phyloP scores from a whole-genome alignment of 2,329 filamentous ascomycete species.

The Neofusicoccum parvum region DNA sequence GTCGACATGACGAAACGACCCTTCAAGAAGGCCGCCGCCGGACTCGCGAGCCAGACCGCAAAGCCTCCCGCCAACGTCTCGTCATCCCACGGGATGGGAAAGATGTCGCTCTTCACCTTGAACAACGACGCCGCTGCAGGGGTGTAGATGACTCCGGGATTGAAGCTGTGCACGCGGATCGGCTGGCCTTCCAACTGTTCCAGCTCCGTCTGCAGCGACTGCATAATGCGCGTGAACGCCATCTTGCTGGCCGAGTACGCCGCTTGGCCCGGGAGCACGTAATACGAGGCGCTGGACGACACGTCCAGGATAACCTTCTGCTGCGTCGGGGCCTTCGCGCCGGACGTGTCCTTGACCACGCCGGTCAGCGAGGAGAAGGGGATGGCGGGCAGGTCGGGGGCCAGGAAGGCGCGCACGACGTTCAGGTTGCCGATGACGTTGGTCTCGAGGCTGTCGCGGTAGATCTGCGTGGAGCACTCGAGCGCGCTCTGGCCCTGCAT shows the following conservation, averaged over 20 bases:
- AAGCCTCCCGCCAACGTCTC: neutral
- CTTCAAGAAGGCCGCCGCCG: neutral
- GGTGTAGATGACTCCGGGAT: neutral
- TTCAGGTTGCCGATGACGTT: slow-evolving; percentile 24
- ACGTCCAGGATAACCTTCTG: slow-evolving; percentile 12
- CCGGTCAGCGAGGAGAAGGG: neutral
- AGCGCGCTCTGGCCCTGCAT: neutral
- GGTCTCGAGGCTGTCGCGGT: slow-evolving; percentile 17
- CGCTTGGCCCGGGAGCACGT: slow-evolving; percentile 2
- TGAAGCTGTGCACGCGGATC: neutral
- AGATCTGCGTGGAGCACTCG: neutral
- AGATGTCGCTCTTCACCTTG: neutral
- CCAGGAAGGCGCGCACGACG: slow-evolving; percentile 24
- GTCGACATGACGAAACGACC: neutral
- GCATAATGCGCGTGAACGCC: slow-evolving; percentile 3
- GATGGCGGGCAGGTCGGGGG: slow-evolving; percentile 11
- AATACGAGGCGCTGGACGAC: neutral
- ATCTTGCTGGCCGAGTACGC: slow-evolving; percentile 22
- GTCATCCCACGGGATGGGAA: neutral
- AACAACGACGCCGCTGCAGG: neutral
- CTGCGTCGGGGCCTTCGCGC: neutral
- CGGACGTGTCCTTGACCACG: neutral
- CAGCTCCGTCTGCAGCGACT: slow-evolving; percentile 15
- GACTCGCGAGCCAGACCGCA: neutral
- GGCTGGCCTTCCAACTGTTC: neutral